Conservation (phyloP, 768 basidiomycete genomes). For the Pholiota microspora region DNA sequence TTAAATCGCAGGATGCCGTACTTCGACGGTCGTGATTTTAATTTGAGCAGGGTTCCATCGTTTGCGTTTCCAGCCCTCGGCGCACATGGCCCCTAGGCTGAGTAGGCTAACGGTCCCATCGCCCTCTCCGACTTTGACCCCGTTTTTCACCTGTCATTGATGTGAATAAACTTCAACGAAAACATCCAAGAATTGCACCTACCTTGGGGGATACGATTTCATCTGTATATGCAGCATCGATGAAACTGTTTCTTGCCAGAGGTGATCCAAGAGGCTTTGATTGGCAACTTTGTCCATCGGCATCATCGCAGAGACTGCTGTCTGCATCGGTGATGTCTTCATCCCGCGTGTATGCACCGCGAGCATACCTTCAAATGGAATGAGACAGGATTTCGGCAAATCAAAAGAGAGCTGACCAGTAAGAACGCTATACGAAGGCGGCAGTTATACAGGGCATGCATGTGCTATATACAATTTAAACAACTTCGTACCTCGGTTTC, state of each 20-base stretch:
- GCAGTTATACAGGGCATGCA: too few species aligned
- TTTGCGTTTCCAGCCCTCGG: constrained; percentile 87
- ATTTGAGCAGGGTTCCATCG: constrained; percentile 94
- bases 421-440: constrained; percentile 61
- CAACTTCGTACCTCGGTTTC: constrained; percentile 93
- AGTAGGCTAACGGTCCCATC: constrained; percentile 90
- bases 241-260: constrained; percentile 65
- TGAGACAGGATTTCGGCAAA: neutral
- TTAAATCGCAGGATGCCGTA: constrained; percentile 27
- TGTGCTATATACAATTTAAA: too few species aligned
- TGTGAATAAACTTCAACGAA: neutral
- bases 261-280: constrained; percentile 50
- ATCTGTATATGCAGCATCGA: constrained; percentile 80
- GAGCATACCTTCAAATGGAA: constrained; percentile 61
- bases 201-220: constrained; percentile 59
- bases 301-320: constrained; percentile 40
- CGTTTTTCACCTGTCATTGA: constrained; percentile 60
- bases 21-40: constrained; percentile 83
- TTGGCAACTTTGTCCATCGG: constrained; percentile 40
- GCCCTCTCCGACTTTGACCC: constrained; percentile 92
- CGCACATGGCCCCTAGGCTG: constrained; percentile 94
- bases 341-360: constrained; percentile 67
- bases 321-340: constrained; percentile 47
- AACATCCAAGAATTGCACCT: neutral
- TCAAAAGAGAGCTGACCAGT: constrained; percentile 50